Evolutionary conservation across 176 grass and related monocot genomes (phyloP).

Genomic region (Eleusine coracana): DNA sequence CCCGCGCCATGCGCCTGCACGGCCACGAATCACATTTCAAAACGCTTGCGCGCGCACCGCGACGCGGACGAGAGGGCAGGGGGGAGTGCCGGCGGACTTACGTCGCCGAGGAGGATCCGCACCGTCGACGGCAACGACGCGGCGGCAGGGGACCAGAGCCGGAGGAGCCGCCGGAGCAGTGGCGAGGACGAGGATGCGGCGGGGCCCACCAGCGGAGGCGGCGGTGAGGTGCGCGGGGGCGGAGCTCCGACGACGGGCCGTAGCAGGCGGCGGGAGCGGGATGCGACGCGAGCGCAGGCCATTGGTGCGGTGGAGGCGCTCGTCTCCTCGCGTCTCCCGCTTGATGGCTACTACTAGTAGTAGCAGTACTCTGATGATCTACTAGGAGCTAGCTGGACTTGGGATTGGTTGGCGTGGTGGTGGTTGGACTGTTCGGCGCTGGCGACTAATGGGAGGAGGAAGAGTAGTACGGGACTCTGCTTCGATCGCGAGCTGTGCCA

Average conservation of each 20-base stretch:
- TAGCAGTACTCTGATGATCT: no score
- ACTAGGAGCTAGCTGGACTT: not conserved
- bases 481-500: no score
- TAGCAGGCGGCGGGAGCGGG: constrained; percentile 25
- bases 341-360: not conserved
- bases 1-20: constrained; percentile 21
- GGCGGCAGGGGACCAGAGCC: not conserved
- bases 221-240: not conserved
- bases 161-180: constrained; percentile 33
- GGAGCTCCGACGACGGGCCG: not conserved
- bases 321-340: not conserved
- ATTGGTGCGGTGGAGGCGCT: not conserved
- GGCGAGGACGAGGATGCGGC: not conserved
- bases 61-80: not conserved
- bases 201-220: not conserved
- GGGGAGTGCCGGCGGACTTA: not conserved
- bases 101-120: constrained; percentile 26
- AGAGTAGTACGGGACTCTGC: no score
- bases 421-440: not conserved
- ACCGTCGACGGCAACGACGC: not conserved
- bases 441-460: not conserved
- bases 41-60: not conserved
- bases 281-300: constrained; percentile 35
- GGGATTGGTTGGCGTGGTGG: constrained; percentile 1
- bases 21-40: not conserved